These are phyloP conservation scores for Vigna nakashimae DNA, from an alignment of 306 rosid species.

Conservation along the genomic window DNA sequence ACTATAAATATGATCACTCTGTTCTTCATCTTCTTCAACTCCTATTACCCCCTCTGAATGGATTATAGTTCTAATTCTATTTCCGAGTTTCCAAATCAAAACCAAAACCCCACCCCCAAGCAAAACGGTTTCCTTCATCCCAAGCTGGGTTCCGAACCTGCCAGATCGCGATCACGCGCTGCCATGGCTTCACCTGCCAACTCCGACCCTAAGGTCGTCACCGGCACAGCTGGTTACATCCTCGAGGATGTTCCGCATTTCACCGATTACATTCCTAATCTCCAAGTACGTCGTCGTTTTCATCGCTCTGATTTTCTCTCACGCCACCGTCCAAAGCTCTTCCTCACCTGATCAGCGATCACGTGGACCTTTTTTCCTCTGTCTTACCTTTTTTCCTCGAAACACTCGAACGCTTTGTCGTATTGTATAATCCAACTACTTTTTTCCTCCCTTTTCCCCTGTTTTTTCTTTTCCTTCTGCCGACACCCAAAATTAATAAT, in stretches of 20 bases:
- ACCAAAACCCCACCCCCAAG: too few species aligned
- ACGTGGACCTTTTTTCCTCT: not conserved
- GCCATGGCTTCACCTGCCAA: conserved; percentile 47
- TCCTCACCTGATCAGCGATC: not conserved
- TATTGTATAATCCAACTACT: not conserved
- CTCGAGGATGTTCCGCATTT: conserved; percentile 93
- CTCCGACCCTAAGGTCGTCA: conserved; percentile 47
- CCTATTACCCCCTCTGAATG: not conserved
- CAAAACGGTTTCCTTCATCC: not conserved
- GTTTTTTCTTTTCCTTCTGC: not conserved
- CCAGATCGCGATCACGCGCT: not conserved
- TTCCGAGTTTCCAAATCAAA: not conserved
- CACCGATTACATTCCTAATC: conserved; percentile 73
- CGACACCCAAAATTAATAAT: conserved; percentile 4
- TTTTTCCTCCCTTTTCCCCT: not conserved
- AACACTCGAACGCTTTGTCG: not conserved
- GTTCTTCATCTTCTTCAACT: conserved; percentile 17
- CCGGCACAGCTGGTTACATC: conserved; percentile 71
- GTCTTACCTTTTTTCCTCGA: not conserved
- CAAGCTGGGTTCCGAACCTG: conserved; percentile 21
- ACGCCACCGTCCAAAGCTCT: conserved; percentile 14
- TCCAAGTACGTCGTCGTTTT: conserved; percentile 65
- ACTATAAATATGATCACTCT: conserved; percentile 40
- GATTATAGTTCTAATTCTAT: not conserved
- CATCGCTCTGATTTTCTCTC: conserved; percentile 10